These are phyloP conservation scores for Leccinum longicurvipes DNA, from an alignment of 768 basidiomycete species.

Conservation along the genomic window DNA sequence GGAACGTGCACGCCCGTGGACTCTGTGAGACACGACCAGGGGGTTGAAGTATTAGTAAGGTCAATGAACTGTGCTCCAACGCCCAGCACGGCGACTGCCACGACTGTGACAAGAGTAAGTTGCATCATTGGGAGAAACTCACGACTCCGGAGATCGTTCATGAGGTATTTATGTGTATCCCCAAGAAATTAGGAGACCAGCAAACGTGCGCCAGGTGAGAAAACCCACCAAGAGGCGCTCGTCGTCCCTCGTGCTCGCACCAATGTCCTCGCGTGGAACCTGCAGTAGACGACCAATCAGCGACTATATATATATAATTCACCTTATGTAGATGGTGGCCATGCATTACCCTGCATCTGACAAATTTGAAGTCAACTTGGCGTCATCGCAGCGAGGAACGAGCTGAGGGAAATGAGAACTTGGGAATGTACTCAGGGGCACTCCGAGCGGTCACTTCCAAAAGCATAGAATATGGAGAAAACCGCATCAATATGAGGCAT, in stretches of 20 bases:
- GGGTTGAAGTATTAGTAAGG: slow-evolving; percentile 7
- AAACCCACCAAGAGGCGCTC: neutral
- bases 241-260: neutral
- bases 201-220: neutral
- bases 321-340: too few relatives aligned
- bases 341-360: too few relatives aligned
- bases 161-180: neutral
- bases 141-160: neutral
- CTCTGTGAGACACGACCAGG: slow-evolving; percentile 24
- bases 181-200: neutral
- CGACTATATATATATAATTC: neutral
- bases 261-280: neutral
- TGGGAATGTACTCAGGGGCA: too few relatives aligned
- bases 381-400: too few relatives aligned
- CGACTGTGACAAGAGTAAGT: slow-evolving; percentile 2
- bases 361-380: too few relatives aligned
- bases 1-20: slow-evolving; percentile 29
- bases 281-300: neutral
- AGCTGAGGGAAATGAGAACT: too few relatives aligned
- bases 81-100: slow-evolving; percentile 6
- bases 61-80: slow-evolving; percentile 20
- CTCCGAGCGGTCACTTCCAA: too few relatives aligned
- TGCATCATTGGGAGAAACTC: neutral
- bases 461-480: too few relatives aligned
- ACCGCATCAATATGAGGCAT: too few relatives aligned